These are phyloP conservation scores for Thielaviopsis musarum DNA, from an alignment of 2,329 filamentous ascomycete species.

Conservation along the genomic window DNA sequence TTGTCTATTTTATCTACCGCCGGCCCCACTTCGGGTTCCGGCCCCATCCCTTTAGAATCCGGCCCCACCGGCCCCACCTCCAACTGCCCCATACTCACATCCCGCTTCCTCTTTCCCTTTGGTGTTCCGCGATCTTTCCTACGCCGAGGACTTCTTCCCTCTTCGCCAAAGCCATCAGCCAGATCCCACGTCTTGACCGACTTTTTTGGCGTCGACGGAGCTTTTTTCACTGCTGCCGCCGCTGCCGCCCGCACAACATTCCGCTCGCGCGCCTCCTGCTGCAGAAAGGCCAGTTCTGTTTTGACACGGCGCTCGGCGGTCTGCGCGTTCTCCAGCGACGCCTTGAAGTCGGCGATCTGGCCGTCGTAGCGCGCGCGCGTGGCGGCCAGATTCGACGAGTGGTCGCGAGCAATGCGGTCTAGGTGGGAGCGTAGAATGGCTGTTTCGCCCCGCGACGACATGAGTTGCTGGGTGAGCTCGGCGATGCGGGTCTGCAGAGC, in stretches of 20 bases:
- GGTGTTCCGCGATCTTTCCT: constrained; percentile 29
- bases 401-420: constrained; percentile 41
- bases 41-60: constrained; percentile 23
- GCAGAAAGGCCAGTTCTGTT: constrained; percentile 50
- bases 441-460: constrained; percentile 51
- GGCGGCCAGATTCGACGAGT: constrained; percentile 46
- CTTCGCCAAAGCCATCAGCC: not conserved
- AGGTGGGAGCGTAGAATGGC: constrained; percentile 59
- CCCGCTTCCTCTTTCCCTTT: constrained; percentile 56
- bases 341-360: constrained; percentile 35
- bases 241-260: constrained; percentile 18
- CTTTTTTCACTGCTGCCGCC: not conserved
- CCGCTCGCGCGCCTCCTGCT: constrained; percentile 49
- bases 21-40: not conserved
- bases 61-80: constrained; percentile 35
- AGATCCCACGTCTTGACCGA: constrained; percentile 27
- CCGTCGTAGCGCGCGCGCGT: constrained; percentile 45
- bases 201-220: not conserved
- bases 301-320: constrained; percentile 39
- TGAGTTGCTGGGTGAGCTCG: constrained; percentile 38
- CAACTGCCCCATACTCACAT: constrained; percentile 36
- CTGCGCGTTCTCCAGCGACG: constrained; percentile 28
- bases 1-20: not conserved
- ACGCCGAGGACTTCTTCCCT: not conserved
- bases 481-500: constrained; percentile 35